These are phyloP conservation scores for Parachaetomium inaequale DNA, from an alignment of 495 filamentous ascomycete species.

Conservation along the genomic window DNA sequence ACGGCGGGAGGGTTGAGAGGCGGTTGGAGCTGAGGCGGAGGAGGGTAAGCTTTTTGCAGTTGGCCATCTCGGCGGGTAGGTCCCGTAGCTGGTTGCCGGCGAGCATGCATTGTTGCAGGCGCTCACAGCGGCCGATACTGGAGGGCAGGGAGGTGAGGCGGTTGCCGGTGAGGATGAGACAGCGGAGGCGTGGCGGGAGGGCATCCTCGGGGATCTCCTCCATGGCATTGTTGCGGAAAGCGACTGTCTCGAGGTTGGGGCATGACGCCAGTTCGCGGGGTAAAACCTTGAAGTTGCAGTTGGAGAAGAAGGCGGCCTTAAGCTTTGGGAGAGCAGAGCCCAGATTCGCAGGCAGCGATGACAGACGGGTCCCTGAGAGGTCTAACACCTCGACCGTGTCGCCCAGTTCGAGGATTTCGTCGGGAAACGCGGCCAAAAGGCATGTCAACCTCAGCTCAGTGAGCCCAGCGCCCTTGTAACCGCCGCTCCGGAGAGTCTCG, in stretches of 20 bases:
- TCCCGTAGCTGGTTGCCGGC: slow-evolving; percentile 37
- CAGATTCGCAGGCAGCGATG: slow-evolving; percentile 38
- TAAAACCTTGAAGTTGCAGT: slow-evolving; percentile 45
- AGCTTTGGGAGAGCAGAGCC: slow-evolving; percentile 38
- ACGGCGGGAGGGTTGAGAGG: slow-evolving; percentile 35
- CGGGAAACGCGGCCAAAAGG: slow-evolving; percentile 37
- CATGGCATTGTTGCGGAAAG: slow-evolving; percentile 46
- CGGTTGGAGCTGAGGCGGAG: slow-evolving; percentile 43
- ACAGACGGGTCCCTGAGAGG: slow-evolving; percentile 43
- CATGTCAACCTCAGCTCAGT: slow-evolving; percentile 39
- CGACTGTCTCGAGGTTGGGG: slow-evolving; percentile 43
- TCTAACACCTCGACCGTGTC: slow-evolving; percentile 43
- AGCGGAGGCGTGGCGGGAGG: slow-evolving; percentile 39
- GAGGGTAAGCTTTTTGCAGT: slow-evolving; percentile 41
- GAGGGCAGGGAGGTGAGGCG: slow-evolving; percentile 33
- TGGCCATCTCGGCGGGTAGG: slow-evolving; percentile 39
- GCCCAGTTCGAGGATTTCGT: slow-evolving; percentile 39
- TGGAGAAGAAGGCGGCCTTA: slow-evolving; percentile 43
- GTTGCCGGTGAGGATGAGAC: slow-evolving; percentile 47
- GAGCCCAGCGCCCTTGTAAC: slow-evolving; percentile 26
- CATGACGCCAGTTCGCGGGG: slow-evolving; percentile 40
- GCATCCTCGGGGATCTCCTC: slow-evolving; percentile 38
- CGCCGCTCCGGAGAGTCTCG: slow-evolving; percentile 26
- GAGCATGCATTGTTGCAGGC: slow-evolving; percentile 44
- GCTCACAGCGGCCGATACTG: slow-evolving; percentile 39